These are phyloP conservation scores for Schizochytrium sp. DNA, from an alignment of 108 stramenopile species.

Conservation along the genomic window DNA sequence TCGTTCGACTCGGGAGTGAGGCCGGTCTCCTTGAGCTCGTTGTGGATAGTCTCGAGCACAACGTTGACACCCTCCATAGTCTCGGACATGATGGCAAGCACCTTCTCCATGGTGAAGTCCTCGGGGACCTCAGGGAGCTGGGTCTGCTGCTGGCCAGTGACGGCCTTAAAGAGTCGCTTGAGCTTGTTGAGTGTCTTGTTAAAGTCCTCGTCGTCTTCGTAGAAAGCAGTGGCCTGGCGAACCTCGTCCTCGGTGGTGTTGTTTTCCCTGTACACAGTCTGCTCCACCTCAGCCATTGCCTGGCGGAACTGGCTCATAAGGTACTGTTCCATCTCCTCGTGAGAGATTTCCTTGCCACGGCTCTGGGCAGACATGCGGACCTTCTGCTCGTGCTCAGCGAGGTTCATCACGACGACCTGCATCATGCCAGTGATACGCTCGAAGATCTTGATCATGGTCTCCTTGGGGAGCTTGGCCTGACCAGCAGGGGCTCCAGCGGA, in stretches of 20 bases:
- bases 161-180: slow-evolving; percentile 56
- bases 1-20: slow-evolving; percentile 21
- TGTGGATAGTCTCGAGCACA: slow-evolving; percentile 49
- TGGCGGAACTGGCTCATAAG: slow-evolving; percentile 48
- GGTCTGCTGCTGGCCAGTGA: slow-evolving; percentile 23
- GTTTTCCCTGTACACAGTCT: slow-evolving; percentile 59
- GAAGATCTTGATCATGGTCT: slow-evolving; percentile 51
- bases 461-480: slow-evolving; percentile 1
- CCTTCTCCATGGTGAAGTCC: slow-evolving; percentile 58
- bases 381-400: slow-evolving; percentile 60
- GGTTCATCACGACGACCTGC: slow-evolving; percentile 53
- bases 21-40: slow-evolving; percentile 26
- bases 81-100: slow-evolving; percentile 39
- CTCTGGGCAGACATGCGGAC: background rate
- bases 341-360: slow-evolving; percentile 21
- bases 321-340: slow-evolving; percentile 58
- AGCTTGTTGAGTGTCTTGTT: slow-evolving; percentile 50
- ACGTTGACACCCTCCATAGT: slow-evolving; percentile 43
- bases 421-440: slow-evolving; percentile 49
- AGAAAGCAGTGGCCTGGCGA: slow-evolving; percentile 23
- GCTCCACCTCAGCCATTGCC: slow-evolving; percentile 60
- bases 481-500: background rate
- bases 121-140: slow-evolving; percentile 28
- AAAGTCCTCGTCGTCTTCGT: slow-evolving; percentile 55
- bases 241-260: slow-evolving; percentile 62